Base-by-base conservation (phyloP, 768 basidiomycete species). In the Trichaptum fuscoviolaceum region DNA sequence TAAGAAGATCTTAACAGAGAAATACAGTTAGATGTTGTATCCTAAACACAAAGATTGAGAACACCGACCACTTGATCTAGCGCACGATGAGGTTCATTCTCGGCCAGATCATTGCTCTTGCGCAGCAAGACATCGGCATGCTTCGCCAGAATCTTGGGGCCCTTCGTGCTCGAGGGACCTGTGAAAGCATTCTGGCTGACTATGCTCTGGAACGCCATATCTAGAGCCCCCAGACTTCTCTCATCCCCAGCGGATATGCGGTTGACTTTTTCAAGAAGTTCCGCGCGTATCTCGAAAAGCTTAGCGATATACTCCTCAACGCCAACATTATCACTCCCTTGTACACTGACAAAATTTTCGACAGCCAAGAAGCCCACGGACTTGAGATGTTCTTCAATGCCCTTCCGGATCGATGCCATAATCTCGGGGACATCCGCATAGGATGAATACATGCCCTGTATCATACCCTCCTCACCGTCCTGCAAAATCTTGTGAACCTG, bases 381-480 rank as follows among this genome's bases (percentile, higher is more conserved):
- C 84, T 96, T 96, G 74, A 99, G 96, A 76, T 97, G 95, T 70
- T 91, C 90, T 78, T 96, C 96, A 73, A 98, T 98, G 73, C 87
- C 90, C 82, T 91, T 92, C 72, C 94, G 85, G 64, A 98, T 77
- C 0, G 95, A 95, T 71, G 96, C 93, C 66, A 97, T 80, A 6
- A 96, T 96, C 71, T 93, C 89, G 20, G 88, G 86, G 68, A 98
- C 95, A 35, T 96, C 90, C 15, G 91, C 89, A 25, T 98, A 82
- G n/a, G 98, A 81, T 9, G 89, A 83, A 78, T 97, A 98, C 93
- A 98, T 96, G 58, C 96, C 85, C 71, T 93, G 93, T 58, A 99
- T 82, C 72, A 98, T 96, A 76, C 95, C 92, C 66, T 95, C 91
- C 76, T 95, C 93, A 77, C 98, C 96, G 75, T 84, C 94, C 75